Percentiles rank a stretch among this genome's conserved stretches.
These are phyloP conservation scores for Apiotrichum brassicae DNA, from an alignment of 1,284 basidiomycete species.

Conservation along the genomic window DNA sequence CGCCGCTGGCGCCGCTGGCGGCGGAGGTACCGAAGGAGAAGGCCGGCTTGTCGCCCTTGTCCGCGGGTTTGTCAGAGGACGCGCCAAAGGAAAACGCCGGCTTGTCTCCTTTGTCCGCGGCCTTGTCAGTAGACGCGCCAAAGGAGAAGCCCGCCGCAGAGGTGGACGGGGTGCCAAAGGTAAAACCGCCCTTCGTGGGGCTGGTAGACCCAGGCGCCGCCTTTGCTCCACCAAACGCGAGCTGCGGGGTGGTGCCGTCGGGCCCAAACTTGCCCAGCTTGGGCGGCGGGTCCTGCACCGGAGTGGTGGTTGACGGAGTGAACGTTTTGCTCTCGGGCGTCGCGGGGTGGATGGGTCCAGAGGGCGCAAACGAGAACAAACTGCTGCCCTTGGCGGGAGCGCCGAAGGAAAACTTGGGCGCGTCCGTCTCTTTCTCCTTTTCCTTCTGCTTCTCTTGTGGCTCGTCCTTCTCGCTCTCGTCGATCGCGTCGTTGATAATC, in stretches of 20 bases:
- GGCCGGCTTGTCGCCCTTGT: background rate
- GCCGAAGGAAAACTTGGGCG: slow-evolving; percentile 20
- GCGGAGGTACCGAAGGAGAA: slow-evolving; percentile 11
- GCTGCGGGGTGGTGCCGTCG: slow-evolving; percentile 31
- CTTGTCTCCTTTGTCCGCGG: background rate
- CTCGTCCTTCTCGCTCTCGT: slow-evolving; percentile 16
- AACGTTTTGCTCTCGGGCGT: slow-evolving; percentile 37
- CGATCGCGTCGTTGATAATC: slow-evolving; percentile 33
- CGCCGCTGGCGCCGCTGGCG: background rate
- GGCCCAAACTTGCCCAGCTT: slow-evolving; percentile 41
- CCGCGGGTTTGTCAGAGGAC: slow-evolving; percentile 7
- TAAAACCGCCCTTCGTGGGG: slow-evolving; percentile 14
- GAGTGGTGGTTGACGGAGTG: slow-evolving; percentile 20
- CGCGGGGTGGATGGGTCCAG: slow-evolving; percentile 30
- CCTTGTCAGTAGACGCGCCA: slow-evolving; percentile 8
- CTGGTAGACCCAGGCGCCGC: slow-evolving; percentile 13
- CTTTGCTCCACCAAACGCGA: slow-evolving; percentile 34
- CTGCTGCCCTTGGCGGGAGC: background rate
- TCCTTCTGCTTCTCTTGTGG: background rate
- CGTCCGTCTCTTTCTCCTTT: background rate
- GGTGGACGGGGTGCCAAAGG: slow-evolving; percentile 13
- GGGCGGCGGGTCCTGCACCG: slow-evolving; percentile 21
- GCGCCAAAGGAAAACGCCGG: no score
- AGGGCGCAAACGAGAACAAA: slow-evolving; percentile 39
- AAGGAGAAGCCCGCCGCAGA: slow-evolving; percentile 10